A percentile compares a stretch with the other conserved stretches of the same genome.
phyloP scores from a whole-genome alignment of 768 basidiomycete species.

The Suillus lakei region DNA sequence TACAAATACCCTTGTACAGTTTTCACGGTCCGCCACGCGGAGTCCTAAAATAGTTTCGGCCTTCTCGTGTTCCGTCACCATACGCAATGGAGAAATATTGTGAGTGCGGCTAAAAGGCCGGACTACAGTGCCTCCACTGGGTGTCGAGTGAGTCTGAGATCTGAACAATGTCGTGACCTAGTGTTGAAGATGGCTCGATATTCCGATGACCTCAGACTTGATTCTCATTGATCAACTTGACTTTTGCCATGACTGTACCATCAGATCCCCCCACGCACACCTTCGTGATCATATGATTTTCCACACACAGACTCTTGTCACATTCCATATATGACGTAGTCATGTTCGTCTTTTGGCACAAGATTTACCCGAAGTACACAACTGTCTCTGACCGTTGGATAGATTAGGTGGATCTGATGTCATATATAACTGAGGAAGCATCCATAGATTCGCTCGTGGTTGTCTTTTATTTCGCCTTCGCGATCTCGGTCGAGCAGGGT shows the following conservation, averaged over 20 bases:
- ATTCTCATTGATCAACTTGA: neutral
- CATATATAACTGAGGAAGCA: neutral
- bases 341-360: neutral
- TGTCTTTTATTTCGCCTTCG: neutral
- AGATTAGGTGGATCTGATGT: neutral
- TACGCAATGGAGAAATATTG: neutral
- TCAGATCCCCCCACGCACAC: neutral
- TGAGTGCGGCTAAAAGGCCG: too few species aligned
- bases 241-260: neutral
- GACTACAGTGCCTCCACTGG: neutral
- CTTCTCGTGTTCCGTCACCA: neutral
- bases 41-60: neutral
- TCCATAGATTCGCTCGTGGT: neutral
- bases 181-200: neutral
- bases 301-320: neutral
- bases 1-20: neutral
- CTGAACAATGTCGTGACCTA: neutral
- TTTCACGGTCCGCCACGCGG: neutral
- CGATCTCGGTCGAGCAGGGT: constrained; percentile 23
- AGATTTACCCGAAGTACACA: neutral
- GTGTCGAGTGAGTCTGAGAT: too few species aligned
- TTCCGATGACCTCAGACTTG: neutral
- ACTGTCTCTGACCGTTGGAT: neutral
- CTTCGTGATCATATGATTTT: neutral
- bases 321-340: neutral